Conservation (phyloP, 2,329 filamentous ascomycete genomes). For the Scolecobasidium constrictum region DNA sequence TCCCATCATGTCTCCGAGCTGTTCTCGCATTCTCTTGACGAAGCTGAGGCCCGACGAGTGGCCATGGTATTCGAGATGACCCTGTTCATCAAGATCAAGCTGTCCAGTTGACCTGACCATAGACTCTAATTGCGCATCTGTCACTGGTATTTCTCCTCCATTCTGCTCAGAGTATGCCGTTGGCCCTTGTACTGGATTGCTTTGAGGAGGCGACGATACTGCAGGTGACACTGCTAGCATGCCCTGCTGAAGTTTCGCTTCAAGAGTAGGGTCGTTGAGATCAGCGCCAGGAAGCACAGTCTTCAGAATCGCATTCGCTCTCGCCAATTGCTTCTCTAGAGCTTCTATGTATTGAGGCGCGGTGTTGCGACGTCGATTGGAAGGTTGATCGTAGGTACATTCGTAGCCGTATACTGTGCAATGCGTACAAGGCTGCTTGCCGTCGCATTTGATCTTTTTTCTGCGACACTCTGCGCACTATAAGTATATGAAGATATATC, state of each 20-base stretch:
- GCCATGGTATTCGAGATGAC: slow-evolving; percentile 91
- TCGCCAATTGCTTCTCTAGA: slow-evolving; percentile 70
- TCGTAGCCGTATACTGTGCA: slow-evolving; percentile 98
- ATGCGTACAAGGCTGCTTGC: slow-evolving; percentile 58
- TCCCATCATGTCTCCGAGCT: slow-evolving; percentile 69
- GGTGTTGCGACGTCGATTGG: slow-evolving; percentile 80
- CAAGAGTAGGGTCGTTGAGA: slow-evolving; percentile 72
- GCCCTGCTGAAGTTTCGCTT: slow-evolving; percentile 64
- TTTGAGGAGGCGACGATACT: slow-evolving; percentile 13
- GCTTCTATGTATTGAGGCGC: slow-evolving; percentile 90
- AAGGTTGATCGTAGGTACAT: slow-evolving; percentile 92
- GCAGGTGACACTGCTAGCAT: slow-evolving; percentile 24
- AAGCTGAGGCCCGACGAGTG: slow-evolving; percentile 88
- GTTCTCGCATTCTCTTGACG: slow-evolving; percentile 73
- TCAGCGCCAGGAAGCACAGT: slow-evolving; percentile 76
- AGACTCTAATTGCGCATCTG: slow-evolving; percentile 70
- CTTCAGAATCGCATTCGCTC: slow-evolving; percentile 68
- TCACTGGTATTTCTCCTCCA: slow-evolving; percentile 23
- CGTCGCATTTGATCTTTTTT: slow-evolving; percentile 46
- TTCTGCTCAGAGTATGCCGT: slow-evolving; percentile 2
- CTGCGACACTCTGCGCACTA: slow-evolving; percentile 23
- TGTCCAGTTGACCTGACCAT: slow-evolving; percentile 93
- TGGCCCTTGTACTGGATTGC: slow-evolving; percentile 10
- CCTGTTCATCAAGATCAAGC: slow-evolving; percentile 81
- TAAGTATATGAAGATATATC: slow-evolving; percentile 6